Evolutionary conservation across 2,329 filamentous ascomycete genomes (phyloP), one percentile per base, ranked within the genome.

Genomic region (Rhynchosporium agropyri): DNA sequence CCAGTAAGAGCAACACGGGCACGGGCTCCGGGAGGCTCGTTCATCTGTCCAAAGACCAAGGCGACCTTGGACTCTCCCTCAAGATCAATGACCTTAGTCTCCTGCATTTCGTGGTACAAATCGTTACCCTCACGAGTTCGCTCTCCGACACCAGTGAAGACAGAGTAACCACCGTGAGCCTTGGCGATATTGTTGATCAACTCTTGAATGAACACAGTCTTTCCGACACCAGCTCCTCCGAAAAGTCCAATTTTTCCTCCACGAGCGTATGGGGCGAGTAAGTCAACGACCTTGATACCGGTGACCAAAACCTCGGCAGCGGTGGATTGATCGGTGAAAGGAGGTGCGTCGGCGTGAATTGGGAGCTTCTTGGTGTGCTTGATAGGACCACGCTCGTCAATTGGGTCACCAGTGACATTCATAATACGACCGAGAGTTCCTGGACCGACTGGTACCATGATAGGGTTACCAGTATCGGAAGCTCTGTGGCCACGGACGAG

Each of bases 231-330:
- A 76, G 95, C 95, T 94, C 95, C 95, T 84, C 95, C 95, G 84
- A 99, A 99, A 74, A 99, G 92, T 91, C 95, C 95, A 87, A 99
- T 99, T 90, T 99, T 99, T 89, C 95, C 95, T 92, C 95, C 95
- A 96, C 95, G 95, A 79, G 95, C 95, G 82, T 99, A 99, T 76
- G 95, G 95, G 76, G 95, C 95, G 77, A 99, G 89, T 73, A 99
- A 87, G 81, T 99, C 95, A 83, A 99, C 95, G 80, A 99, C 95
- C 90, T 99, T 99, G 88, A 99, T 99, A 89, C 95, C 95, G 74
- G 95, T 99, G 76, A 96, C 91, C 74, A 99, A 88, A 81, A 99
- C 89, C 84, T 99, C 95, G 74, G 95, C 95, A 75, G 87, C 85
- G 74, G 95, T 99, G 71, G 95, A 96, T 86, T 99, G 95, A 77